Base-by-base conservation (phyloP, 306 rosid genomes). In the Betula pendula region DNA sequence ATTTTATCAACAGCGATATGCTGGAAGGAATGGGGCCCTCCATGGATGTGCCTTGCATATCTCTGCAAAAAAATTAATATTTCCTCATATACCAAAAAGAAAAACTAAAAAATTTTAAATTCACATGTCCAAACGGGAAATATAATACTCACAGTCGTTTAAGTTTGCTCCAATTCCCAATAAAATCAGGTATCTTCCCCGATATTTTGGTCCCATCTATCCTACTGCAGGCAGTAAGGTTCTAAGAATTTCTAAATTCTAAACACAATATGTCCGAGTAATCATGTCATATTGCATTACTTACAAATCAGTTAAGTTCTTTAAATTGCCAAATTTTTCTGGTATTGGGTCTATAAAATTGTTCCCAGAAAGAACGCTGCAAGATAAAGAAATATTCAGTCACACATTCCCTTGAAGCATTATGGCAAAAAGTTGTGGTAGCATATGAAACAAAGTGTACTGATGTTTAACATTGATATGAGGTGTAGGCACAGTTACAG, bases 21-120 rank as follows among this genome's bases (percentile, higher is more conserved):
- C 42, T 76, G 27, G 78, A 42, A 80, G 94, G 96, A 86, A 93
- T 75, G 3, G 97, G 92, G 10, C 84, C 91, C 73, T 86, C 96
- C 96, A 90, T 81, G 40, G 89, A 84, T 43, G 96, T 90, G 60
- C 97, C 97, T 82, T 89, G 94, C 73, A 93, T 50, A 82, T 89
- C 72, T 84, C 97, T 93, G 80, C 84, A 33, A 70, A 55, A 73
- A 10, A 25, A 17, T 5, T 5, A 38, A 38, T 38, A 1, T 38
- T 38, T 38, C 25, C 62, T 68, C 5, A 70, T 15, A 43, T 58
- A 69, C 24, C 44, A 42, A 40, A 27, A 56, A 53, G 22, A 31
- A 50, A 33, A 13, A 68, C n/a, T 52, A 66, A 38, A 17, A 49
- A 27, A 1, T 8, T 53, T 65, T 8, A 40, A 56, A 60, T n/a